Evolutionary conservation across 2,329 filamentous ascomycete species (phyloP), one percentile per base, ranked within the genome.

Genomic region (Diaporthe citri): DNA sequence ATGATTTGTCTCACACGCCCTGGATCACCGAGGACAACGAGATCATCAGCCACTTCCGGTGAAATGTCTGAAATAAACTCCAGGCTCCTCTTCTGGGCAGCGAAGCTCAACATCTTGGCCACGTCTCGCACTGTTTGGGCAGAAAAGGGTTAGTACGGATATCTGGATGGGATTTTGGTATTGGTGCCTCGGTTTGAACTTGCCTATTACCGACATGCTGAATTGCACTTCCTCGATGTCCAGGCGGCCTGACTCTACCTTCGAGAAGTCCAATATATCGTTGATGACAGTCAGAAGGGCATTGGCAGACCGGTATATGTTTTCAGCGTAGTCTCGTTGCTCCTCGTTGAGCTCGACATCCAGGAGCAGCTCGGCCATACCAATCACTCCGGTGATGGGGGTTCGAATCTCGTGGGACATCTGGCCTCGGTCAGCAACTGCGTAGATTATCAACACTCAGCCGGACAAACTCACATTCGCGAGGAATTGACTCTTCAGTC

Each of bases 71-170:
- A 91, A 52, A 90, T 87, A 80, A 95, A 96, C 12, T 90, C 91
- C 5, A 98, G 86, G 56, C 94, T 93, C 80, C 97, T 95, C 43
- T 94, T 90, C 79, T 94, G 90, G 1, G 96, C 95, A 1, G 94
- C 95, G 79, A 97, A 97, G 56, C 93, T 92, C 78, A 97, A 90
- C 94, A 97, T 97, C 81, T 95, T 95, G 71, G 92, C 93, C 28
- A 97, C 94, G 80, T 97, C 95, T 62, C 92, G 89, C 9, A 96
- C 90, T 17, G 95, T 91, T 1, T 3, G 7, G 9, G 4, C 12
- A 52, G 22, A 39, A 17, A 28, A 28, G 2, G 6, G 48, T 69
- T 15, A 69, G 34, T 31, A 22, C 6, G 5, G 4, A 28, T 39
- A 17, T 5, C 28, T 17, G 8, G 12, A 9, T 41, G 4, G 4